Percentiles rank a stretch among this genome's conserved stretches.
phyloP scores from a whole-genome alignment of 768 basidiomycete species.

The Suillus tomentosus region DNA sequence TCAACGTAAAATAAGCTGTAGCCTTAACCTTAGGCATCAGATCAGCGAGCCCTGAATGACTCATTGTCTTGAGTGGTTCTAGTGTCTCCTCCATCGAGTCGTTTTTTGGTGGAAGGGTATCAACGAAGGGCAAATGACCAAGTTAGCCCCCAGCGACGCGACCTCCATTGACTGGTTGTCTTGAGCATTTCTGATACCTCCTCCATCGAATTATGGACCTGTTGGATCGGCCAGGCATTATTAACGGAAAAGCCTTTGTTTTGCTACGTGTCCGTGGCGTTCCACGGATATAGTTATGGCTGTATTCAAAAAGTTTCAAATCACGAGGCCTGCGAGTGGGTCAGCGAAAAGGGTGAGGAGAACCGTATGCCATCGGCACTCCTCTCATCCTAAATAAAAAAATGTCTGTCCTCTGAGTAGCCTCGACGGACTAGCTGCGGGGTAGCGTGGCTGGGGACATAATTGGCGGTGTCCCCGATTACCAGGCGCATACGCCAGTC shows the following conservation, averaged over 20 bases:
- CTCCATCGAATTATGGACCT: not conserved
- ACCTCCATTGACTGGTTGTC: not conserved
- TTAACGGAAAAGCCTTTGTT: not conserved
- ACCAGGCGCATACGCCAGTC: not conserved
- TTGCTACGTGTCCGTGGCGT: not conserved
- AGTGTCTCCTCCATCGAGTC: not conserved
- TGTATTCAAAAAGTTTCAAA: not conserved
- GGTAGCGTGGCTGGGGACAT: not conserved
- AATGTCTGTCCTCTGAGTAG: not conserved
- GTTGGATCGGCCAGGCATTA: too few relatives aligned
- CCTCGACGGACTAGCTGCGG: not conserved
- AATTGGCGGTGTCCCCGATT: too few relatives aligned
- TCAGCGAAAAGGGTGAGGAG: not conserved
- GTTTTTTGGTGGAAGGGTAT: not conserved
- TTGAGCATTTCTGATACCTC: too few relatives aligned
- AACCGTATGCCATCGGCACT: not conserved
- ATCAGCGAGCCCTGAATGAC: not conserved
- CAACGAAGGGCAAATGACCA: not conserved
- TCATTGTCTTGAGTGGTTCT: not conserved
- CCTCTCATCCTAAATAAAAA: not conserved
- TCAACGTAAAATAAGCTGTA: not conserved
- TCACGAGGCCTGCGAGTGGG: not conserved
- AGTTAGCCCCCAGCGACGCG: not conserved
- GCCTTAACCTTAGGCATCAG: not conserved
- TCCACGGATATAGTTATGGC: not conserved